Percentiles rank a stretch among this genome's conserved stretches.
These are phyloP conservation scores for Populus simonii DNA, from an alignment of 345 rosid genomes.

Conservation along the genomic window DNA sequence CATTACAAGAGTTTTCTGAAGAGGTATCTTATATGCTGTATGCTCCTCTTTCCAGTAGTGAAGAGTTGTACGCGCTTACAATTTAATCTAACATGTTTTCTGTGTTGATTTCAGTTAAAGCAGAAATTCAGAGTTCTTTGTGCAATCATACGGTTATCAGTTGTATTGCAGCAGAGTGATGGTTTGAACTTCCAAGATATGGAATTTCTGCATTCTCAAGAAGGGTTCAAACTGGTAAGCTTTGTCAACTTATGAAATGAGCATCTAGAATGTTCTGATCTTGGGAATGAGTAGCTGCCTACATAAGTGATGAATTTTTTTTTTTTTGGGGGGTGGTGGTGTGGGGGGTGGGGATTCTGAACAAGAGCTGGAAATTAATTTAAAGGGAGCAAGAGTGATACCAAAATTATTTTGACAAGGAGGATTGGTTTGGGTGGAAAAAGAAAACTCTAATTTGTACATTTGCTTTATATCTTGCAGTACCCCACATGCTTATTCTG, in stretches of 20 bases:
- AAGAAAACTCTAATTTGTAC: too few relatives aligned
- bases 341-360: too few relatives aligned
- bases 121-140: slow-evolving; percentile 48
- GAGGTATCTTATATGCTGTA: slow-evolving; percentile 35
- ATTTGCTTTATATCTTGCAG: too few relatives aligned
- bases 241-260: background rate
- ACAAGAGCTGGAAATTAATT: too few relatives aligned
- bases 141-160: slow-evolving; percentile 45
- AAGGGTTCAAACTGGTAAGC: slow-evolving; percentile 53
- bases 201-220: slow-evolving; percentile 31
- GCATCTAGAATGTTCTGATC: too few relatives aligned
- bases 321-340: too few relatives aligned
- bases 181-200: slow-evolving; percentile 34
- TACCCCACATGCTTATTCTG: too few relatives aligned
- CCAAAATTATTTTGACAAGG: too few relatives aligned
- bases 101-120: slow-evolving; percentile 35
- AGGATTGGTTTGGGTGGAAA: too few relatives aligned
- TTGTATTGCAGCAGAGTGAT: slow-evolving; percentile 45
- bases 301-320: too few relatives aligned
- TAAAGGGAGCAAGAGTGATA: too few relatives aligned
- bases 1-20: slow-evolving; percentile 36
- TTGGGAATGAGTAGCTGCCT: too few relatives aligned
- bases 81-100: slow-evolving; percentile 1
- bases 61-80: background rate
- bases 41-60: background rate